A percentile compares a stretch with the other conserved stretches of the same genome.
Conservation (phyloP, 306 rosid genomes). For the Pterocarpus santalinus region DNA sequence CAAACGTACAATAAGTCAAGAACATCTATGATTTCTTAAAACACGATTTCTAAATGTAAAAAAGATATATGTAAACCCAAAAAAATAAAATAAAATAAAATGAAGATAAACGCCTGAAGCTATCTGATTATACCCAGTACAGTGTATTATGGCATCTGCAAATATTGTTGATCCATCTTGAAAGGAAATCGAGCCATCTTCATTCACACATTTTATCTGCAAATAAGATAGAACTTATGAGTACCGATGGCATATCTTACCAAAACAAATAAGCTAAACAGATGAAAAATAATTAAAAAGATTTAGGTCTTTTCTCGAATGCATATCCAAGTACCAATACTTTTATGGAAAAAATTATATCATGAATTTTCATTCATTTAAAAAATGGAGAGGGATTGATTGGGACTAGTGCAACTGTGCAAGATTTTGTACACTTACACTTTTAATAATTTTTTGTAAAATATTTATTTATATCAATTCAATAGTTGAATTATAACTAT, state of each 20-base stretch:
- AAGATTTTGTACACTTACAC: no score
- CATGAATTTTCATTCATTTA: no score
- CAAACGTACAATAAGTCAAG: no score
- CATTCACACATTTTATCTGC: slow-evolving; percentile 42
- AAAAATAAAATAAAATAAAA: neutral
- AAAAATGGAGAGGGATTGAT: no score
- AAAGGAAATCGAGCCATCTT: slow-evolving; percentile 46
- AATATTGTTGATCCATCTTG: slow-evolving; percentile 50
- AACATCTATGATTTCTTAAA: no score
- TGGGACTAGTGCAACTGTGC: no score
- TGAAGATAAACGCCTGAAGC: neutral
- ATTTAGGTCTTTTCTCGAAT: neutral
- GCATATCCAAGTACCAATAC: neutral
- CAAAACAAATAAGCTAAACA: neutral
- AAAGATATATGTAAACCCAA: no score
- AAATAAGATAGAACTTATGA: neutral
- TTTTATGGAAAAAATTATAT: no score
- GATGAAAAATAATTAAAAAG: neutral
- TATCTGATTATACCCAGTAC: slow-evolving; percentile 45
- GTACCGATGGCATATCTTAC: neutral
- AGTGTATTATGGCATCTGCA: slow-evolving; percentile 49
- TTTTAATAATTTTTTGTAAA: no score
- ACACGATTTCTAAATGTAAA: neutral
- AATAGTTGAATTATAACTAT: no score
- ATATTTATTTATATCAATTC: no score